Base-by-base conservation (phyloP, 345 rosid genomes). In the Eucalyptus dawsonii region DNA sequence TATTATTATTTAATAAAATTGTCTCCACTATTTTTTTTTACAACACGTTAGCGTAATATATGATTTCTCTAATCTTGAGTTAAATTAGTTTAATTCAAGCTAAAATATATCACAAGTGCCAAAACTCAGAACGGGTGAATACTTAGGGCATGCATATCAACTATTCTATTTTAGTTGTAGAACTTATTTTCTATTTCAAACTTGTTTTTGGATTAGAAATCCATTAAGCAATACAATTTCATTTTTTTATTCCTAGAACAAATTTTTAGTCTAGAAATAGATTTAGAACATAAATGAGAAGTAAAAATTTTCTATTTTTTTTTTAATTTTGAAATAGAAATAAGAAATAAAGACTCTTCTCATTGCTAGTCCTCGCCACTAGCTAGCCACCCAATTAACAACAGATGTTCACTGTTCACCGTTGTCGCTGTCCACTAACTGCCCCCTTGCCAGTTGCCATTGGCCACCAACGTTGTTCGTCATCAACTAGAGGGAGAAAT, bases 391-490 rank as follows among this genome's bases (percentile, higher is more conserved):
- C 50, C 50, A 3, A 51, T 51, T 7, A 1, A 0, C 56, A 51
- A 51, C 2, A 51, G 1, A 0, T 0, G 21, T 16, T 50, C 53
- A 50, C 7, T 2, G 8, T 50, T 51, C 22, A 51, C 22, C 1
- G 1, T 51, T 17, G 56, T 1, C 4, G 2, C 0, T 51, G 22
- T 0, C 22, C 56, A 51, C 2, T 51, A 1, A 0, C 2, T 51
- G 0, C 2, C 54, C 56, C 9, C 22, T 1, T 15, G 1, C 4
- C 0, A 0, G 2, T 51, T 51, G 56, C 56, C 56, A 51, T 0
- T 1, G 56, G 19, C 9, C 1, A 51, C 56, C 56, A 22, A 51
- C 2, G 2, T 7, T 51, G 22, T 51, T 51, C 9, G 4, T 17
- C 22, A 51, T 7, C 9, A 0, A 51, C 22, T 51, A 16, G 9